phyloP scores from a whole-genome alignment of 257 asterid genomes.

The Capsicum baccatum region DNA sequence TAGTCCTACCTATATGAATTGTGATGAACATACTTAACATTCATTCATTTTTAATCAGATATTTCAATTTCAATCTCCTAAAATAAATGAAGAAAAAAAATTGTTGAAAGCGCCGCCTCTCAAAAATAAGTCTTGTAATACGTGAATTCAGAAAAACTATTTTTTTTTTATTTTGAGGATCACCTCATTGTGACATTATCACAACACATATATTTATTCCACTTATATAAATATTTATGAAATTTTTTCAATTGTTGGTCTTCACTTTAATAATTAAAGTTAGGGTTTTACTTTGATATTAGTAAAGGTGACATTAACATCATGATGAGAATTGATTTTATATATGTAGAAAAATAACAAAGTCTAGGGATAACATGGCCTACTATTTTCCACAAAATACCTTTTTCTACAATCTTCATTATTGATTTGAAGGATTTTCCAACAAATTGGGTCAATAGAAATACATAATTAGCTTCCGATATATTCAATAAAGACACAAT shows the following conservation, averaged over 20 bases:
- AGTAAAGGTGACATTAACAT: neutral
- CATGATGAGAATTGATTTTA: constrained; percentile 13
- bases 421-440: neutral
- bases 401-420: neutral
- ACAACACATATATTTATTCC: neutral
- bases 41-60: neutral
- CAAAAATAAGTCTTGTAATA: neutral
- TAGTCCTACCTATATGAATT: neutral
- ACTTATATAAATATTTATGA: neutral
- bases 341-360: neutral
- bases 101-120: too few species aligned
- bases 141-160: too few species aligned
- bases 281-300: constrained; percentile 24
- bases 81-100: neutral
- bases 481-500: too few species aligned
- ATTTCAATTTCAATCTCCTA: too few species aligned
- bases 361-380: neutral
- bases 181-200: constrained; percentile 21
- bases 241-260: neutral
- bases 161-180: neutral
- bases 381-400: neutral
- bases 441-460: too few species aligned
- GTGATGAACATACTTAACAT: neutral
- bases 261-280: constrained; percentile 3
- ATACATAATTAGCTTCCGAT: too few species aligned